These are phyloP conservation scores for Russula ochroleuca DNA, from an alignment of 768 basidiomycete genomes.

Conservation along the genomic window DNA sequence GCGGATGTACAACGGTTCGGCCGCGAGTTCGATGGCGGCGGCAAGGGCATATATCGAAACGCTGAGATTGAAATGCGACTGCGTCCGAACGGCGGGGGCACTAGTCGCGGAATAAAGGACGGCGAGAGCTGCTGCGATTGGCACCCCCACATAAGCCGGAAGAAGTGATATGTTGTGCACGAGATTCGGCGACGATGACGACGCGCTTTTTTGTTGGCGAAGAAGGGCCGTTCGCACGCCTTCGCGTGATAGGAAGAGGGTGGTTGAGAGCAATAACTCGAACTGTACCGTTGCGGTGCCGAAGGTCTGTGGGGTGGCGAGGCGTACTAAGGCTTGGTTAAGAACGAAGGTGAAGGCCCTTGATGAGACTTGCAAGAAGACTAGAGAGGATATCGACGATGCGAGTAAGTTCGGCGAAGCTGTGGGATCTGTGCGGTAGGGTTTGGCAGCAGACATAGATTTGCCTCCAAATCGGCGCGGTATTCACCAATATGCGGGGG, in stretches of 20 bases:
- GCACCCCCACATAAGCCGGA: conserved; percentile 64
- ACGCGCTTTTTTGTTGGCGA: conserved; percentile 40
- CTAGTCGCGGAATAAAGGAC: conserved; percentile 52
- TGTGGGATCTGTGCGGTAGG: not conserved
- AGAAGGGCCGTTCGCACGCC: conserved; percentile 85
- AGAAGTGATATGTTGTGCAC: conserved; percentile 54
- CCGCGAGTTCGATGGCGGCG: conserved; percentile 69
- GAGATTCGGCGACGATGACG: conserved; percentile 12
- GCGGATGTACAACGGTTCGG: conserved; percentile 58
- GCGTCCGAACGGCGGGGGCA: conserved; percentile 50
- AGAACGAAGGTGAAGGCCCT: conserved; percentile 81
- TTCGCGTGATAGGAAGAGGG: conserved; percentile 90
- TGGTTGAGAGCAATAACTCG: conserved; percentile 84
- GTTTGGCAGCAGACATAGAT: not conserved
- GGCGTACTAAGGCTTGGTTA: conserved; percentile 82
- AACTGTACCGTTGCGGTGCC: conserved; percentile 93
- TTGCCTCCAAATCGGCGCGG: not conserved
- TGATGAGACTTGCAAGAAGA: conserved; percentile 82
- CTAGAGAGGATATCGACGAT: conserved; percentile 57
- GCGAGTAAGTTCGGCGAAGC: conserved; percentile 27
- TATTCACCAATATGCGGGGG: not conserved
- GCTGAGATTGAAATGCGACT: conserved; percentile 60
- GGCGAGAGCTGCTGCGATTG: conserved; percentile 52
- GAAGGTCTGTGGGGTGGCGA: conserved; percentile 80
- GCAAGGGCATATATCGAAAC: conserved; percentile 68